A percentile compares a stretch with the other conserved stretches of the same genome.
Conservation (phyloP, 352 stramenopile genomes). For the Phytopythium kandeliae region DNA sequence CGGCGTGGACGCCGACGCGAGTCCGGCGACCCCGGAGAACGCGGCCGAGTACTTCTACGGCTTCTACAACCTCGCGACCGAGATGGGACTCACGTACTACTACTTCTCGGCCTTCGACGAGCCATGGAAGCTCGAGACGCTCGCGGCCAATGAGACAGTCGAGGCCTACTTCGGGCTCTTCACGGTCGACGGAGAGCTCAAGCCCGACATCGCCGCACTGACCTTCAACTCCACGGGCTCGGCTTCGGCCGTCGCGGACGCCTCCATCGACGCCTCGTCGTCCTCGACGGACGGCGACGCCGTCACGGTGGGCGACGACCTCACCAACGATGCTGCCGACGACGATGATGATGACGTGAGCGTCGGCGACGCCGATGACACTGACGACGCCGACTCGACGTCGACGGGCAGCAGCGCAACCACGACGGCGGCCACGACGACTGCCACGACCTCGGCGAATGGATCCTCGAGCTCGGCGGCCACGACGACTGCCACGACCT, state of each 20-base stretch:
- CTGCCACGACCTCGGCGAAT: constrained; percentile 3
- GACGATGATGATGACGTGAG: neutral
- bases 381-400: neutral
- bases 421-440: constrained; percentile 2
- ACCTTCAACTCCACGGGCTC: constrained; percentile 27
- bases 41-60: constrained; percentile 51
- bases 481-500: neutral
- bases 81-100: constrained; percentile 44
- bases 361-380: constrained; percentile 1
- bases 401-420: constrained; percentile 1
- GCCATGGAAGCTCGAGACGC: constrained; percentile 41
- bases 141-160: constrained; percentile 33
- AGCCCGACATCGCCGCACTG: constrained; percentile 30
- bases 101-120: constrained; percentile 71
- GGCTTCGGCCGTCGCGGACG: neutral
- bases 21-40: constrained; percentile 28
- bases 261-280: constrained; percentile 5
- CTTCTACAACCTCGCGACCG: constrained; percentile 37
- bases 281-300: constrained; percentile 1
- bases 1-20: constrained; percentile 29
- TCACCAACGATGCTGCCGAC: neutral
- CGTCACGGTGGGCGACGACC: constrained; percentile 11
- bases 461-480: constrained; percentile 2
- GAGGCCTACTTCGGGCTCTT: constrained; percentile 64
- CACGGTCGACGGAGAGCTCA: constrained; percentile 32